A percentile compares a stretch with the other conserved stretches of the same genome.
phyloP scores from a whole-genome alignment of 2,329 filamentous ascomycete species.

The Cladorrhinum sp. region DNA sequence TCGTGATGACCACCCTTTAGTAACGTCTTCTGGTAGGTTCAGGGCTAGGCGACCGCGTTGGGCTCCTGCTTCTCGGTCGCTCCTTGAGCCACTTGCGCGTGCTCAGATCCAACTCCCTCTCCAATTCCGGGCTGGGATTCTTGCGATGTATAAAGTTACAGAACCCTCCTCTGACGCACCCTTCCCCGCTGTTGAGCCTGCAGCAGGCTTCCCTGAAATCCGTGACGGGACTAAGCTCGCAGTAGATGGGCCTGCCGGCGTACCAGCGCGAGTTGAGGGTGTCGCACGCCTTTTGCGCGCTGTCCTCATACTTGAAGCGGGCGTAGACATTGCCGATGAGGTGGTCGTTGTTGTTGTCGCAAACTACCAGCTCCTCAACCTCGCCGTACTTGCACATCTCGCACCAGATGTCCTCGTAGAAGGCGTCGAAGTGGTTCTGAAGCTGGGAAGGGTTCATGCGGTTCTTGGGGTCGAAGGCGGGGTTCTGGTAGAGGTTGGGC shows the following conservation, averaged over 20 bases:
- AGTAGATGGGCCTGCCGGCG: conserved; percentile 94
- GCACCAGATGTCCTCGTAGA: conserved; percentile 99
- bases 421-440: conserved; percentile 99
- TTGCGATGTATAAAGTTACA: conserved; percentile 99
- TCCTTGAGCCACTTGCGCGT: conserved; percentile 96
- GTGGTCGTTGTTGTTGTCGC: conserved; percentile 99
- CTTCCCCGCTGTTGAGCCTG: conserved; percentile 88
- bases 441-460: conserved; percentile 96
- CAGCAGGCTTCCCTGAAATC: conserved; percentile 98
- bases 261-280: conserved; percentile 95
- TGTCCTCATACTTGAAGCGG: conserved; percentile 99
- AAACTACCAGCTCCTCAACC: conserved; percentile 95
- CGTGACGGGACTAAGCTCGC: conserved; percentile 93
- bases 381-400: conserved; percentile 99
- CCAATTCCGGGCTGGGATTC: conserved; percentile 84
- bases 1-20: no score
- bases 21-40: conserved; percentile 74
- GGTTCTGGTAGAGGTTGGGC: conserved; percentile 98
- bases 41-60: conserved; percentile 78
- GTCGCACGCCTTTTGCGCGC: conserved; percentile 89
- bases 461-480: conserved; percentile 91
- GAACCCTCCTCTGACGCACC: conserved; percentile 92
- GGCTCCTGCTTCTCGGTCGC: conserved; percentile 77
- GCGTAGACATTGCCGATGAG: conserved; percentile 99
- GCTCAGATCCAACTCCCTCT: conserved; percentile 77